Evolutionary conservation across 495 filamentous ascomycete genomes (phyloP), one percentile per base, ranked within the genome.

Genomic region (Xylaria telfairii): DNA sequence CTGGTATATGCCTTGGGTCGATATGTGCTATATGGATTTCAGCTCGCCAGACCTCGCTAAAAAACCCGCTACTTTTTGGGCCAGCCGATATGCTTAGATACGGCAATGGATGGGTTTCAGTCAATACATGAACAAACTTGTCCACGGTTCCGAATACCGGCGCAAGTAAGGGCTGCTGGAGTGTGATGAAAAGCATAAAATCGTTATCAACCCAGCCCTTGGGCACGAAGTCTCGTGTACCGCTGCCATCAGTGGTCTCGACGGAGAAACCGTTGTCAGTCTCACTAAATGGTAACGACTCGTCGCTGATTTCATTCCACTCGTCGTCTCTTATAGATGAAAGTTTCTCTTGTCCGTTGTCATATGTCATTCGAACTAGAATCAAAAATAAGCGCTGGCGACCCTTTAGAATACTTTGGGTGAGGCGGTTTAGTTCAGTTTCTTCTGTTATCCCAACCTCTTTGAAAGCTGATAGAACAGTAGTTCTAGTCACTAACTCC

Each of bases 21-120:
- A 63, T 44, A 24, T 63, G 60, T 26, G 60, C 60, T 6, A 32
- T 21, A 30, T 63, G 60, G 5, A 63, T 63, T 19, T 46, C 34
- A 2, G 37, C 34, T 24, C 60, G 60, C 0, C 6, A 26, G 13
- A 63, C 60, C 44, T 63, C 34, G n/a, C 60, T 9, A 17, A 63
- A 63, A 17, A 63, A 63, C 19, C 60, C 60, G 4, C 32, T 34
- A 46, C 60, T 42, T 30, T 26, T 44, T 6, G 34, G 60, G 2
- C 32, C 34, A 26, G n/a, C 10, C 5, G 34, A 26, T 13, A 24
- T 2, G 7, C 24, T 6, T 7, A 63, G 10, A 9, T 26, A 46
- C 12, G 60, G 60, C 34, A 63, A 17, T 10, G 24, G 13, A 8
- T 63, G 26, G 4, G 19, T 21, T 19, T 44, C 37, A 19, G 13